Conservation (phyloP, 305 asterid species). For the Rubia peregrina region DNA sequence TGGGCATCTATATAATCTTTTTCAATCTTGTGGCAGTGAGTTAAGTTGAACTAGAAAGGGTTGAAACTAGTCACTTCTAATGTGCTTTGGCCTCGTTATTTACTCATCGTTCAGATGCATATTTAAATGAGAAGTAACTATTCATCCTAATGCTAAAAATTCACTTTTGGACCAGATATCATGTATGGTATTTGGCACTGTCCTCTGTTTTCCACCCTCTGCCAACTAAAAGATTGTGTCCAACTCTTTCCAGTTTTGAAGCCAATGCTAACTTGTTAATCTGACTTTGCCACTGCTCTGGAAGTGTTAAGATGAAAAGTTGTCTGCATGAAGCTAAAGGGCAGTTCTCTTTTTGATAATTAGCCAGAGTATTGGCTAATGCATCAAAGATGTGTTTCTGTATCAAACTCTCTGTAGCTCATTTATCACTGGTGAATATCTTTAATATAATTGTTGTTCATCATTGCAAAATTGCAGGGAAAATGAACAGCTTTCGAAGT, state of each 20-base stretch:
- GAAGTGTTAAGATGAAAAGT: background rate
- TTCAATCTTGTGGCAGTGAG: background rate
- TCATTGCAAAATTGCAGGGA: constrained; percentile 37
- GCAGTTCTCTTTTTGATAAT: too few relatives aligned
- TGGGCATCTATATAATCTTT: background rate
- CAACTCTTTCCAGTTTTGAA: too few relatives aligned
- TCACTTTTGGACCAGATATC: too few relatives aligned
- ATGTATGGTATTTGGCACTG: too few relatives aligned
- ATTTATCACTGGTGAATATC: background rate
- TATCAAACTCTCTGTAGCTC: background rate
- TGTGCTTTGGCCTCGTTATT: background rate
- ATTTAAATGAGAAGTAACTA: too few relatives aligned
- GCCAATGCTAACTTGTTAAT: too few relatives aligned
- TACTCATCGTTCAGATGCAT: too few relatives aligned
- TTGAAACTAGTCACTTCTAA: background rate
- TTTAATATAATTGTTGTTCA: background rate
- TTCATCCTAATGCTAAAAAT: too few relatives aligned
- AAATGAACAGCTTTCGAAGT: constrained; percentile 82
- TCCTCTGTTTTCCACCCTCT: too few relatives aligned
- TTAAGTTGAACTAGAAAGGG: background rate
- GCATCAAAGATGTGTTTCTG: background rate
- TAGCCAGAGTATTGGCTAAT: background rate
- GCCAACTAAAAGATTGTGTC: too few relatives aligned
- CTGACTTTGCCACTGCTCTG: too few relatives aligned
- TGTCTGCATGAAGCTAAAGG: background rate